Conservation (phyloP, 306 rosid genomes). For the Cicer pinnatifidum region DNA sequence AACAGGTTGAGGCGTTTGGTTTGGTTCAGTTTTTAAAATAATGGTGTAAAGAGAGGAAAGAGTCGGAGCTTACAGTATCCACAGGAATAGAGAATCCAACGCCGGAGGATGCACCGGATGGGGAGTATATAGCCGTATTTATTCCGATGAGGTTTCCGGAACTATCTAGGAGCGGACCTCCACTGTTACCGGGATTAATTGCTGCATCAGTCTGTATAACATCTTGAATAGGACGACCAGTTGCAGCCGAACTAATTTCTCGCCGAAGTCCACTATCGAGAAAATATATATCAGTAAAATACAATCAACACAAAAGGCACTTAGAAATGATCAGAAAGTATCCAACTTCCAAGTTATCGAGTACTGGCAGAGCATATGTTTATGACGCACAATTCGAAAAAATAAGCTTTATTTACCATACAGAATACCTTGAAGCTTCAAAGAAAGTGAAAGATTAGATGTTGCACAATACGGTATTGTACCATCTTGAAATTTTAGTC, state of each 20-base stretch:
- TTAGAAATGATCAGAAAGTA: conserved; percentile 23
- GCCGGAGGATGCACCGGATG: conserved; percentile 97
- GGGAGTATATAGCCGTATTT: conserved; percentile 96
- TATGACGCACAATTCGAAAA: conserved; percentile 11
- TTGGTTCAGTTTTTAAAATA: background rate
- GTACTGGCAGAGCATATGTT: background rate
- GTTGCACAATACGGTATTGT: background rate
- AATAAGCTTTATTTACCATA: background rate
- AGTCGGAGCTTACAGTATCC: conserved; percentile 78
- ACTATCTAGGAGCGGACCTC: conserved; percentile 98
- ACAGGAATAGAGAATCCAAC: conserved; percentile 99
- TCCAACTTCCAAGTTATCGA: conserved; percentile 9
- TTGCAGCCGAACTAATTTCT: conserved; percentile 99
- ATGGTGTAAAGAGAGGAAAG: background rate
- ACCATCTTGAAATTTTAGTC: background rate
- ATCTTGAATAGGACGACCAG: conserved; percentile 98
- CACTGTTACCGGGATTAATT: conserved; percentile 98
- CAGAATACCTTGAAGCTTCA: conserved; percentile 10
- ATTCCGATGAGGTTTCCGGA: conserved; percentile 94
- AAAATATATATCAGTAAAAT: conserved; percentile 38
- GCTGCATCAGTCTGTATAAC: conserved; percentile 99
- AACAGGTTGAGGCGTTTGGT: background rate
- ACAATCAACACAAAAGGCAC: conserved; percentile 19
- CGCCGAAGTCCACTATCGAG: conserved; percentile 85
- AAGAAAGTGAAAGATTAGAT: background rate